These are phyloP conservation scores for Larix kaempferi DNA, from an alignment of 75 land plant genomes.

Conservation along the genomic window DNA sequence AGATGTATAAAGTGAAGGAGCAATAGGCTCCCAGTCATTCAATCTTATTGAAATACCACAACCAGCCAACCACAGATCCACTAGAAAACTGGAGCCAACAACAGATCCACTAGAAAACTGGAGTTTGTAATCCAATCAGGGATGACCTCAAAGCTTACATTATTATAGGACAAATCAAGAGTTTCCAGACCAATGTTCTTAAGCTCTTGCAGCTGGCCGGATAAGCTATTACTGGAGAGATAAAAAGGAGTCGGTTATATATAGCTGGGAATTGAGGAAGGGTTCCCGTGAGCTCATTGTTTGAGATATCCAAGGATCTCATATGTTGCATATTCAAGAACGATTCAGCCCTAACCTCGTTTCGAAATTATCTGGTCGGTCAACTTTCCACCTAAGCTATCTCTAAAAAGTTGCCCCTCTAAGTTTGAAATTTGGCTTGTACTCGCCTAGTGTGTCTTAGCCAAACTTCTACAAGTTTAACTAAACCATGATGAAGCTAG, in stretches of 20 bases:
- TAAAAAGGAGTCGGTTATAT: conserved; percentile 14
- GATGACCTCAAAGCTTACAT: conserved; percentile 20
- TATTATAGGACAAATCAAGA: background rate
- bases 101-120: conserved; percentile 22
- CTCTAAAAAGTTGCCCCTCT: no score
- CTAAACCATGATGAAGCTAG: no score
- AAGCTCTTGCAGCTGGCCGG: background rate
- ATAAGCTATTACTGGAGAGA: conserved; percentile 31
- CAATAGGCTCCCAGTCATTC: conserved; percentile 22
- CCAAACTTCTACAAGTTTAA: no score
- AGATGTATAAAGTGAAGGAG: conserved; percentile 31
- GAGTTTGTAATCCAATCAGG: conserved; percentile 35
- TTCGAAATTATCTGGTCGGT: no score
- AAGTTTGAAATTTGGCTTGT: no score
- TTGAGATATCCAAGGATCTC: background rate
- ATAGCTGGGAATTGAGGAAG: background rate
- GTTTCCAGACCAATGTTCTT: background rate
- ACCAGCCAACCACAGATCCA: conserved; percentile 27
- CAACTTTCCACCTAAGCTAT: no score
- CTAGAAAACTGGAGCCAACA: conserved; percentile 30
- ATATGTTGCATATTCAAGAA: background rate
- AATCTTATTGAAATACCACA: conserved; percentile 33
- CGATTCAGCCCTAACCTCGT: no score
- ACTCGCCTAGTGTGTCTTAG: no score
- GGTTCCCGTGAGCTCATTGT: background rate